A percentile compares a stretch with the other conserved stretches of the same genome.
Conservation (phyloP, 2,329 filamentous ascomycete genomes). For the Neoscytalidium dimidiatum region DNA sequence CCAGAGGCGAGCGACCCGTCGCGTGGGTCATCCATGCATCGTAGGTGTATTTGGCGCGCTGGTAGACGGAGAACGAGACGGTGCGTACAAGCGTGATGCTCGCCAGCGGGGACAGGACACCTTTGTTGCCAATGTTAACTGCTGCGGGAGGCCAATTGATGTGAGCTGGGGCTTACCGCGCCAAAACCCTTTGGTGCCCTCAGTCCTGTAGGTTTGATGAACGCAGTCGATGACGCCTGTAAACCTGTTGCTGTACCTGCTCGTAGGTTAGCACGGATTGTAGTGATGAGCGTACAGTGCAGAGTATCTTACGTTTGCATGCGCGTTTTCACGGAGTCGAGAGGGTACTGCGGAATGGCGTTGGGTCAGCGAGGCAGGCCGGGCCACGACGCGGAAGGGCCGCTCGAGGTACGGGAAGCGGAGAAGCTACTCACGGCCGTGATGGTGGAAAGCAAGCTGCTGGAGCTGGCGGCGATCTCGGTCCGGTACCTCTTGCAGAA, state of each 20-base stretch:
- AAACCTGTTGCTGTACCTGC: conserved; percentile 62
- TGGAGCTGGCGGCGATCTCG: conserved; percentile 75
- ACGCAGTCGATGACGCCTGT: conserved; percentile 74
- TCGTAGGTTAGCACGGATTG: conserved; percentile 23
- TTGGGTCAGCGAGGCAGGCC: conserved; percentile 25
- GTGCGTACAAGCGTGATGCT: conserved; percentile 78
- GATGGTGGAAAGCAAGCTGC: conserved; percentile 76
- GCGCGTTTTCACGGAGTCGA: conserved; percentile 87
- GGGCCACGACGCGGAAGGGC: neutral
- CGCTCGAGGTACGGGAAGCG: too few species aligned
- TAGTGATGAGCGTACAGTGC: neutral
- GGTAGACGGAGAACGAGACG: conserved; percentile 79
- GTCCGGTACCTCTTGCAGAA: conserved; percentile 78
- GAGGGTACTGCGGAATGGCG: conserved; percentile 60
- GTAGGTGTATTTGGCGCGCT: conserved; percentile 71
- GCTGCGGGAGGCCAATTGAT: conserved; percentile 19
- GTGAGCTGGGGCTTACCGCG: conserved; percentile 47
- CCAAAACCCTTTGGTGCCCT: conserved; percentile 54
- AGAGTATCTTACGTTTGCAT: conserved; percentile 67
- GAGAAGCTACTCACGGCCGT: conserved; percentile 55
- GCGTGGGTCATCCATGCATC: conserved; percentile 67
- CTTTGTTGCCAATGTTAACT: conserved; percentile 39
- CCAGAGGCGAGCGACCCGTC: conserved; percentile 70
- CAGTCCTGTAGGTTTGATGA: conserved; percentile 67
- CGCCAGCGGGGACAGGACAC: conserved; percentile 77